Percentiles rank a stretch among this genome's conserved stretches.
phyloP scores from a whole-genome alignment of 345 rosid species.

The Cardamine occulta region DNA sequence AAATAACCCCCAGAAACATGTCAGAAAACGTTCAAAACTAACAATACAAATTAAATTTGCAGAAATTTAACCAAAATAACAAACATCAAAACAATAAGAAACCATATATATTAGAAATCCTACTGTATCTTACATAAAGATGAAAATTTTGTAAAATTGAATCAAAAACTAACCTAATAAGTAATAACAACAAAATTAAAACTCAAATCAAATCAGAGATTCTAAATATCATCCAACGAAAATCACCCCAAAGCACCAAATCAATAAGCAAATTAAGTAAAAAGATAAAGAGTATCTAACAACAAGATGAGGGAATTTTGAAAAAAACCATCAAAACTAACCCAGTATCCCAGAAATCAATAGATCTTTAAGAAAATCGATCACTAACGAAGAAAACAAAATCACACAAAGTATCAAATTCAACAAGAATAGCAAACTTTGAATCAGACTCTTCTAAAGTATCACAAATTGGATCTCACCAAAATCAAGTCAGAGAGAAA shows the following conservation, averaged over 20 bases:
- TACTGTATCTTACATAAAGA: background rate
- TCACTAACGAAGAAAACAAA: background rate
- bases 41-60: background rate
- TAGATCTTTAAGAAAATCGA: background rate
- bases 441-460: constrained; percentile 8
- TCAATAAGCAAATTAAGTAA: background rate
- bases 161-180: constrained; percentile 6
- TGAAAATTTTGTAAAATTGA: background rate
- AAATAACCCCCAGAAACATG: constrained; percentile 57
- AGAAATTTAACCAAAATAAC: background rate
- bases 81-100: background rate
- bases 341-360: background rate
- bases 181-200: background rate
- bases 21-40: constrained; percentile 66
- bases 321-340: too few species aligned
- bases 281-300: background rate
- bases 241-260: constrained; percentile 5
- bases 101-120: background rate
- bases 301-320: background rate
- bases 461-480: background rate
- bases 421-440: background rate
- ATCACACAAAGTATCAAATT: background rate
- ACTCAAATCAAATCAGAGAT: background rate
- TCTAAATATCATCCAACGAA: background rate
- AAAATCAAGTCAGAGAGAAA: background rate